Conservation (phyloP, 306 rosid genomes). For the Quercus agrifolia region DNA sequence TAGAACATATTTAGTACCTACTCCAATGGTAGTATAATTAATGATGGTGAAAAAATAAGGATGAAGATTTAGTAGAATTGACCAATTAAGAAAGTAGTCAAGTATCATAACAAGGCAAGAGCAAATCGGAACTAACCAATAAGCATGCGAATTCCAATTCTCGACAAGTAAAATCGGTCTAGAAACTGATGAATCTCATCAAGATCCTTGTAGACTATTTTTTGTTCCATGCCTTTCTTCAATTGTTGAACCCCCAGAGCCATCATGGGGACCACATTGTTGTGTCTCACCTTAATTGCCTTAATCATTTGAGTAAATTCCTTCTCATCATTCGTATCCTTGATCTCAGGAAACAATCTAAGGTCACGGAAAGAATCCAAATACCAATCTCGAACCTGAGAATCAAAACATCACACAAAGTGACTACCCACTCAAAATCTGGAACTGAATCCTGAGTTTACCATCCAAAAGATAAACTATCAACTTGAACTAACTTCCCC, state of each 20-base stretch:
- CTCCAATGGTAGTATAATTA: background rate
- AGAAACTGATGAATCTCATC: conserved; percentile 85
- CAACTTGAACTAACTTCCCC: conserved; percentile 1
- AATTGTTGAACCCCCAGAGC: conserved; percentile 95
- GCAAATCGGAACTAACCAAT: conserved; percentile 51
- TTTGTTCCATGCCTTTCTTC: conserved; percentile 67
- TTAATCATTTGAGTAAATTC: conserved; percentile 83
- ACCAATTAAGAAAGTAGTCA: conserved; percentile 1
- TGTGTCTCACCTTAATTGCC: conserved; percentile 95
- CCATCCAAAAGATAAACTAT: background rate
- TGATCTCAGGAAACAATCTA: conserved; percentile 75
- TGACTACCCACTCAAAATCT: background rate
- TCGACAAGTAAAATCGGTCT: conserved; percentile 95
- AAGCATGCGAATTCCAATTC: conserved; percentile 98
- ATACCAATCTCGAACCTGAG: conserved; percentile 96
- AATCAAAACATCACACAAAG: conserved; percentile 8
- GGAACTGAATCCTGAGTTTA: background rate
- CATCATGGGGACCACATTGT: conserved; percentile 96
- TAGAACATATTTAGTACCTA: conserved; percentile 11
- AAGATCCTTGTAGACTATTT: conserved; percentile 49
- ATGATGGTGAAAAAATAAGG: background rate
- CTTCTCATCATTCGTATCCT: conserved; percentile 57
- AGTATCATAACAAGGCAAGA: conserved; percentile 15
- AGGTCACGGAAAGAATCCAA: conserved; percentile 90
- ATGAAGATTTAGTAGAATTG: background rate